Percentiles rank a stretch among this genome's conserved stretches.
Evolutionary conservation across 2,329 filamentous ascomycete species (phyloP).

Genomic region (Mariannaea elegans): DNA sequence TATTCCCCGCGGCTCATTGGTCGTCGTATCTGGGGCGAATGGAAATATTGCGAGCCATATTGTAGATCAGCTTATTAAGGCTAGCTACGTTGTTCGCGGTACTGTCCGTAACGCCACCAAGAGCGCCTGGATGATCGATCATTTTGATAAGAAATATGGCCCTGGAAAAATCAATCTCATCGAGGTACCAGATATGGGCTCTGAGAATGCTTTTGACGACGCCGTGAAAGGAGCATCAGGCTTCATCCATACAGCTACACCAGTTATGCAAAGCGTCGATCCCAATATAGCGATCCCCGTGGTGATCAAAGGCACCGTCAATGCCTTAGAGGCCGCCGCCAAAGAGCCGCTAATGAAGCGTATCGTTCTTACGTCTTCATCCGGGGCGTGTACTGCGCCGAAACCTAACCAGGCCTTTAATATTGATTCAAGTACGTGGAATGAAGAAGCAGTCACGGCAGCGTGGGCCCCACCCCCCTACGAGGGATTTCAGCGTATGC

Average conservation of each 20-base stretch:
- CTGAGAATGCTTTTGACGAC: slow-evolving; percentile 36
- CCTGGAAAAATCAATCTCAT: slow-evolving; percentile 44
- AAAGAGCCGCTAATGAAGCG: no score
- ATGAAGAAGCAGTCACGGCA: slow-evolving; percentile 40
- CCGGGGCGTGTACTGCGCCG: no score
- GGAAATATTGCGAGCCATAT: slow-evolving; percentile 46
- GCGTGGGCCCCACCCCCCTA: slow-evolving; percentile 48
- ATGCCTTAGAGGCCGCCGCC: slow-evolving; percentile 41
- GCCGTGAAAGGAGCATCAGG: slow-evolving; percentile 41
- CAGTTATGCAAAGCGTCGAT: slow-evolving; percentile 43
- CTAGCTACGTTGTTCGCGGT: slow-evolving; percentile 46
- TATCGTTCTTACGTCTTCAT: no score
- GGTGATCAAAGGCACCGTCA: slow-evolving; percentile 37
- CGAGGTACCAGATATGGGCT: slow-evolving; percentile 45
- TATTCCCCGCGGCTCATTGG: not conserved
- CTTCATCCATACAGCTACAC: slow-evolving; percentile 42
- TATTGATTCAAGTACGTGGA: slow-evolving; percentile 39
- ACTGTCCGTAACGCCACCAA: slow-evolving; percentile 41
- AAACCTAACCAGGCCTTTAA: no score
- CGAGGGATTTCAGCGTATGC: no score
- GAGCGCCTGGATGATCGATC: slow-evolving; percentile 35
- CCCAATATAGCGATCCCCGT: slow-evolving; percentile 48
- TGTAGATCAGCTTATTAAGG: slow-evolving; percentile 42
- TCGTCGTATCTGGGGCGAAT: slow-evolving; percentile 46
- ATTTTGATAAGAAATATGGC: slow-evolving; percentile 43